Evolutionary conservation across 2,329 filamentous ascomycete species (phyloP).

Genomic region (Aspergillus ochraceus): DNA sequence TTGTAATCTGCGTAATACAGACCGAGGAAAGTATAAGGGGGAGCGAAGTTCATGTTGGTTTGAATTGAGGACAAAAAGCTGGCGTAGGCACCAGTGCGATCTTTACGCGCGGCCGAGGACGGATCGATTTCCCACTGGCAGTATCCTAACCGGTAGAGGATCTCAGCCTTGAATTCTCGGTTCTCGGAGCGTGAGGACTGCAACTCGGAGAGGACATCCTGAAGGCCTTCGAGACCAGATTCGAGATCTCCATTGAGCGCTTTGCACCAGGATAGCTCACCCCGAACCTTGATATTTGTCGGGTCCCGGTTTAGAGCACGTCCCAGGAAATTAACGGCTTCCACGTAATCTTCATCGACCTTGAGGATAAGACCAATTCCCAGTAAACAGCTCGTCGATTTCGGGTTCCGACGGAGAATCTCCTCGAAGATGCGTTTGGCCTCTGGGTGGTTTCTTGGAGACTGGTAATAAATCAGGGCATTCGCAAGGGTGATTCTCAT

Average conservation of each 20-base stretch:
- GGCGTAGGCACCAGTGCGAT: constrained; percentile 77
- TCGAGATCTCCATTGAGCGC: constrained; percentile 76
- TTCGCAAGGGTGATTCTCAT: constrained; percentile 78
- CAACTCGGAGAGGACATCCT: constrained; percentile 67
- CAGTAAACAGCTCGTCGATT: constrained; percentile 78
- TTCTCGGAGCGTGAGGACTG: constrained; percentile 60
- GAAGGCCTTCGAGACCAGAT: constrained; percentile 67
- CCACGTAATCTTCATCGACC: constrained; percentile 83
- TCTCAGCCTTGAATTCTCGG: constrained; percentile 76
- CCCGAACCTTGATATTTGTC: constrained; percentile 73
- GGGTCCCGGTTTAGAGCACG: constrained; percentile 73
- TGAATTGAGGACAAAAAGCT: constrained; percentile 82
- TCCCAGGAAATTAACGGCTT: constrained; percentile 77
- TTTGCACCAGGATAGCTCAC: constrained; percentile 90
- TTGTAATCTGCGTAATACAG: constrained; percentile 89
- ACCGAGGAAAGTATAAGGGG: constrained; percentile 87
- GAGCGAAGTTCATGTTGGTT: constrained; percentile 82
- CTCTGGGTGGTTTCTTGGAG: constrained; percentile 84
- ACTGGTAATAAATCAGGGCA: constrained; percentile 86
- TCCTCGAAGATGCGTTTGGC: constrained; percentile 82
- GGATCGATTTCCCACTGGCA: constrained; percentile 84
- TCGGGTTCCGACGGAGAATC: constrained; percentile 72
- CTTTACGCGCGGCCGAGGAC: constrained; percentile 72
- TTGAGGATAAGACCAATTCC: constrained; percentile 90
- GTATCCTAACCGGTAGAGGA: constrained; percentile 80